Evolutionary conservation across 2,329 filamentous ascomycete genomes (phyloP).

Genomic region (Fusarium sp.): DNA sequence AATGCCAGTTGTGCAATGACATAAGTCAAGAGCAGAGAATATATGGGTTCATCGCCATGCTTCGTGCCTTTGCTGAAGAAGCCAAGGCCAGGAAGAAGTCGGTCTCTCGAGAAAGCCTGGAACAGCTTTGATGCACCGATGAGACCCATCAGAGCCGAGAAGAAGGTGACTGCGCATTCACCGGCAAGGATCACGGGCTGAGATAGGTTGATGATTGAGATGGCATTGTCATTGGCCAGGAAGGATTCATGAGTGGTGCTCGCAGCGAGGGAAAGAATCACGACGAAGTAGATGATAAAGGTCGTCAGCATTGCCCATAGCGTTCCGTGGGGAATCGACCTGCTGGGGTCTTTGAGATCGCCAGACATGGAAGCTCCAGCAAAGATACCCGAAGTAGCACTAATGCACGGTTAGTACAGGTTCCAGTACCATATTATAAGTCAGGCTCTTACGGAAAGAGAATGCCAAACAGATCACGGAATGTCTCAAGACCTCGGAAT

Average conservation of each 20-base stretch:
- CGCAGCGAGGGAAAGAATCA: slow-evolving; percentile 81
- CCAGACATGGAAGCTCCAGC: slow-evolving; percentile 91
- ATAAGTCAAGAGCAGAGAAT: slow-evolving; percentile 81
- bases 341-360: slow-evolving; percentile 83
- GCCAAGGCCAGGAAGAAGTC: slow-evolving; percentile 78
- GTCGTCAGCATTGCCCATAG: slow-evolving; percentile 81
- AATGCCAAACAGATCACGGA: slow-evolving; percentile 86
- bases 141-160: slow-evolving; percentile 88
- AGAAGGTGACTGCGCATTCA: slow-evolving; percentile 84
- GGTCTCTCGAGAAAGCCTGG: slow-evolving; percentile 83
- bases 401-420: slow-evolving; percentile 26
- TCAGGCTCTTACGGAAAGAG: slow-evolving; percentile 70
- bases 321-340: slow-evolving; percentile 86
- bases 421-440: not conserved
- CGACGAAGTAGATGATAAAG: slow-evolving; percentile 78
- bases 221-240: slow-evolving; percentile 79
- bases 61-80: slow-evolving; percentile 80
- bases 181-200: slow-evolving; percentile 78
- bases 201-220: slow-evolving; percentile 84
- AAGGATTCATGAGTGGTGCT: slow-evolving; percentile 80
- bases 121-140: slow-evolving; percentile 87
- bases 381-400: slow-evolving; percentile 67
- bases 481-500: slow-evolving; percentile 73
- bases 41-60: slow-evolving; percentile 77
- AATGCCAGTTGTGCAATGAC: slow-evolving; percentile 81